These are phyloP conservation scores for Alopecurus myosuroides DNA, from an alignment of 176 grass and related monocot genomes.

Conservation along the genomic window DNA sequence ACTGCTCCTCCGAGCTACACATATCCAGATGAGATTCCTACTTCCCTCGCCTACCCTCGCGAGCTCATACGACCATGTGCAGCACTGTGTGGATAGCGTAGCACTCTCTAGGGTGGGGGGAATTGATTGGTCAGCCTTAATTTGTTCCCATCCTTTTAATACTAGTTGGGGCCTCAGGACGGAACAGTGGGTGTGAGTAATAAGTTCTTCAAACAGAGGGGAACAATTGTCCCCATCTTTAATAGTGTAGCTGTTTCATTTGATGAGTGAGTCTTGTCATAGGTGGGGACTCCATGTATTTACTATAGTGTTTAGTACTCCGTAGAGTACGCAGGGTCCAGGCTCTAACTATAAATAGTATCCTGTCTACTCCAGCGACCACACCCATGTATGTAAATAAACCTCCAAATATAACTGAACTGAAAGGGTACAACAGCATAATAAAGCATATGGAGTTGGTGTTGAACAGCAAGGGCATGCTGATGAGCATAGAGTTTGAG, in stretches of 20 bases:
- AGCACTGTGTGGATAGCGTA: background rate
- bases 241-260: constrained; percentile 7
- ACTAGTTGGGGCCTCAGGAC: constrained; percentile 30
- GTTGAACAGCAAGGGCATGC: background rate
- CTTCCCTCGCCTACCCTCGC: background rate
- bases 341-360: background rate
- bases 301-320: background rate
- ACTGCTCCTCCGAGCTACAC: background rate
- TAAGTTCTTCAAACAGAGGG: constrained; percentile 15
- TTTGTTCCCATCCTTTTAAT: constrained; percentile 33
- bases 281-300: background rate
- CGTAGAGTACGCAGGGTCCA: constrained; percentile 10
- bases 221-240: constrained; percentile 23
- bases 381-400: background rate
- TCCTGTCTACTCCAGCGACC: background rate
- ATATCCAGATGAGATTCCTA: constrained; percentile 19
- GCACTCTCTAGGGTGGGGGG: background rate
- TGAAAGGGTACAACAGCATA: background rate
- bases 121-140: constrained; percentile 1
- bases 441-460: background rate
- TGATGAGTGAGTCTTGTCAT: constrained; percentile 8
- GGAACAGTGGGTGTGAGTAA: constrained; percentile 26
- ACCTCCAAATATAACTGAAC: background rate
- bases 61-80: constrained; percentile 32
- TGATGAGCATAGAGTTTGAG: background rate